Conservation (phyloP, 371 early-diverging fungal genomes). For the Actinomucor elegans region DNA sequence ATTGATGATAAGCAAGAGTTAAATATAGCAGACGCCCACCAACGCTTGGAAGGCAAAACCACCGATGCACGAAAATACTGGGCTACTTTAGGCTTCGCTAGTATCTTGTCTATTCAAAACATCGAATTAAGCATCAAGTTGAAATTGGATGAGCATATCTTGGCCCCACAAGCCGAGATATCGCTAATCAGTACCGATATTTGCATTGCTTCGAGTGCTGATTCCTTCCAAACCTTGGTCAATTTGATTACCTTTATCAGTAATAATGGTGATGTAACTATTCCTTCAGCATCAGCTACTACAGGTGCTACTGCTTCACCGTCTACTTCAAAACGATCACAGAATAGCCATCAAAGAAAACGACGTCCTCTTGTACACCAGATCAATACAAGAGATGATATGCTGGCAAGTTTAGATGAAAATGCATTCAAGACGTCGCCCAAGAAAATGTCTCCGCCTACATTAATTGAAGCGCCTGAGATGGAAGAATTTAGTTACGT, state of each 20-base stretch:
- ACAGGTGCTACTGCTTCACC: neutral
- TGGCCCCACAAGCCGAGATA: constrained; percentile 13
- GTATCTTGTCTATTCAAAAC: constrained; percentile 33
- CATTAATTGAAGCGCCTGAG: constrained; percentile 16
- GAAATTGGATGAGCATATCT: constrained; percentile 30
- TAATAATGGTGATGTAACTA: constrained; percentile 26
- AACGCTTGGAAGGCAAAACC: constrained; percentile 14
- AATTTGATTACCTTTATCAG: constrained; percentile 48
- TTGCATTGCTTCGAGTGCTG: constrained; percentile 66
- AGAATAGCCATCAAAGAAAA: no score
- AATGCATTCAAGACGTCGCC: constrained; percentile 46
- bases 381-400: constrained; percentile 19
- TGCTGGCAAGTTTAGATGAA: constrained; percentile 61
- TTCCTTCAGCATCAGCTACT: neutral
- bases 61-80: constrained; percentile 36
- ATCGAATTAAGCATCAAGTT: constrained; percentile 43
- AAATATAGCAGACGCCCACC: neutral
- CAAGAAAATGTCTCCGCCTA: constrained; percentile 9
- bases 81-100: constrained; percentile 39
- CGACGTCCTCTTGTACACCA: no score
- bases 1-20: constrained; percentile 41
- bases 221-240: constrained; percentile 70
- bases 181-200: constrained; percentile 26
- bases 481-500: constrained; percentile 44
- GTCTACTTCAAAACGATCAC: no score